Evolutionary conservation across 805 yeast species (phyloP), one percentile per base, ranked within the genome.

Genomic region (Isabelozyma gotoi): DNA sequence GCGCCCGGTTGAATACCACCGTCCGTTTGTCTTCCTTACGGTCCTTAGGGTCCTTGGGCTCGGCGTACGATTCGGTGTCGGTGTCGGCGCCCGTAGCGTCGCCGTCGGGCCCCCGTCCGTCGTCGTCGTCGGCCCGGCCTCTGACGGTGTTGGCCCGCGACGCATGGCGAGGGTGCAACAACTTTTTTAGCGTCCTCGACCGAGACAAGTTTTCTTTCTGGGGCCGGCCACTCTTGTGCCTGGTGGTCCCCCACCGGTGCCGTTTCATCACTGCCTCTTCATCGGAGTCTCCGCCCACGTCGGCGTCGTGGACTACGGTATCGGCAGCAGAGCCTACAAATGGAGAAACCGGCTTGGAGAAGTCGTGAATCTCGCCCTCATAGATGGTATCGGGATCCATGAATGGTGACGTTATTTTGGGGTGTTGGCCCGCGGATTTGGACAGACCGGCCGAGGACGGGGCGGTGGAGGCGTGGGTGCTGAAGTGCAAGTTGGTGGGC

Each of bases 221-320:
- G 17, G 94, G 91, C 38, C 76, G 73, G 7, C 95, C 96, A 48
- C 80, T 76, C 45, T 80, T 80, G 55, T 81, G 79, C 52, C 96
- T 76, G 51, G 85, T 88, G 3, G 97, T 91, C 45, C 97, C 97
- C 96, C 96, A 88, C 65, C 96, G 76, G 52, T 84, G 78, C 55
- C 95, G 76, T 51, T 84, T 81, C 81, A 86, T 85, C n/a, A 75
- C 68, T 0, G 85, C 72, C 12, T 69, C 5, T 41, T 52, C 49
- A 38, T 58, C 50, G 36, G 53, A 46, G 38, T 52, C 42, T 19
- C 57, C 49, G 8, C 44, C 40, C 5, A 43, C 39, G 8, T 58
- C 50, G 36, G 52, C 46, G 38, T 52, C 43, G 19, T 57, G 48
- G 10, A 44, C 42, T 3, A 43, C 39, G 17, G 39, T 35, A 14